Conservation (phyloP, 2,329 filamentous ascomycete species). For the Phoma sp. region DNA sequence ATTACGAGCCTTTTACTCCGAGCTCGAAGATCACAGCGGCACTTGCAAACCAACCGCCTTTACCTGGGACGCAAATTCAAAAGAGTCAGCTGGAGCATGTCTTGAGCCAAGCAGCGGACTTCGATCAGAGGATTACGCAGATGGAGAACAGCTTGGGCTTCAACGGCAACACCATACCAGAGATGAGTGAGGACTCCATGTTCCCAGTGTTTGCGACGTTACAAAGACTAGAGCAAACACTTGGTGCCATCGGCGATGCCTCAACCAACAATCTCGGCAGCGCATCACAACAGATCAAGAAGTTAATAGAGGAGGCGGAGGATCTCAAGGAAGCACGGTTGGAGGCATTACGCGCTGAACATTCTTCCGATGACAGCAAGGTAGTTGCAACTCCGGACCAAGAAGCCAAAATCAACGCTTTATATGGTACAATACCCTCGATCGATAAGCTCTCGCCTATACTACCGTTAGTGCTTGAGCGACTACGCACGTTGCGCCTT, state of each 20-base stretch:
- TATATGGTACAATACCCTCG: constrained; percentile 86
- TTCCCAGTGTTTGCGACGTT: constrained; percentile 81
- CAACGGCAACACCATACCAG: constrained; percentile 70
- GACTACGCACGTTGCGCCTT: constrained; percentile 79
- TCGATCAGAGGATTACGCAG: constrained; percentile 79
- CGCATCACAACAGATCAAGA: constrained; percentile 71
- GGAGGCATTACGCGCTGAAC: constrained; percentile 30
- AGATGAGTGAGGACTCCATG: constrained; percentile 58
- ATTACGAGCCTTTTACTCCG: constrained; percentile 38
- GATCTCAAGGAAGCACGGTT: constrained; percentile 64
- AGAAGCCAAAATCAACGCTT: constrained; percentile 83
- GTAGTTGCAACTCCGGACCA: constrained; percentile 67
- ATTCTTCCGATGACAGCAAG: constrained; percentile 19
- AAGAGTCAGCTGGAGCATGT: constrained; percentile 59
- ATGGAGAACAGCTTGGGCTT: constrained; percentile 85
- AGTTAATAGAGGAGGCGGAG: constrained; percentile 75
- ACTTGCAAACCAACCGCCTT: constrained; percentile 39
- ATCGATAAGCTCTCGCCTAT: constrained; percentile 87
- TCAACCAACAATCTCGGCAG: constrained; percentile 76
- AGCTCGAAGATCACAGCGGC: constrained; percentile 34
- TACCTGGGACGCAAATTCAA: constrained; percentile 44
- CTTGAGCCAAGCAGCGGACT: constrained; percentile 82
- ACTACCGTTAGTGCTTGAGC: constrained; percentile 82
- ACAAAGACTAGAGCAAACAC: constrained; percentile 79
- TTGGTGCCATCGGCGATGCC: constrained; percentile 75